Evolutionary conservation across 208 protist genomes (phyloP), one percentile per base, ranked within the genome.

Genomic region (Crithidia bombi): DNA sequence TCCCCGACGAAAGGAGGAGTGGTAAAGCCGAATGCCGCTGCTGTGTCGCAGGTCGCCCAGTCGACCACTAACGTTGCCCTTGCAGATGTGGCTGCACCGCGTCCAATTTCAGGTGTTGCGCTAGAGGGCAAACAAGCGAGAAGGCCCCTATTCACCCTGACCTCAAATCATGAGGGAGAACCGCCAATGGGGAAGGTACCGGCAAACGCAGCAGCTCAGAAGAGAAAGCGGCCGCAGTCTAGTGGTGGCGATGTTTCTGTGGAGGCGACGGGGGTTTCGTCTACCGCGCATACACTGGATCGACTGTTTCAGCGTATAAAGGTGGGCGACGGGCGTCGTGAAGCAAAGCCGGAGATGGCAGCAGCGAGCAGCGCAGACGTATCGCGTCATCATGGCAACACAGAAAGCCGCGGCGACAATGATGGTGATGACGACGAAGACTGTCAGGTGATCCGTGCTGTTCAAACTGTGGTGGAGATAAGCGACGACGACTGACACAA

Each of bases 401-500:
- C n/a, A n/a, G n/a, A n/a, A n/a, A n/a, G n/a, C 43, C 7, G 15
- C 43, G 15, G 43, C 38, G n/a, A 17, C 46, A 47, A 61, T 17
- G 38, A 4, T 39, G 26, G 33, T 2, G 46, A 63, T n/a, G 75
- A 80, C 5, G 68, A 79, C 17, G 75, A 81, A 17, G 68, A 75
- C 17, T 80, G 67, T 63, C 61, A 83, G 41, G 39, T 81, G 36
- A 67, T 82, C 1, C 43, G 46, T 9, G 35, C 75, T 3, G 56
- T 52, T 38, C 73, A 69, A 17, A 36, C 26, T 4, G 67, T 85
- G 25, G 78, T 93, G 43, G 80, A 90, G 30, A 81, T 89, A 33
- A 89, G 79, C 69, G 87, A 93, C 38, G 78, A 75, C 57, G 81
- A 83, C 35, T 54, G 66, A 59, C 1, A 35, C 28, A 17, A 46